phyloP scores from a whole-genome alignment of 2,329 filamentous ascomycete genomes.

The Diaporthe ampelina region DNA sequence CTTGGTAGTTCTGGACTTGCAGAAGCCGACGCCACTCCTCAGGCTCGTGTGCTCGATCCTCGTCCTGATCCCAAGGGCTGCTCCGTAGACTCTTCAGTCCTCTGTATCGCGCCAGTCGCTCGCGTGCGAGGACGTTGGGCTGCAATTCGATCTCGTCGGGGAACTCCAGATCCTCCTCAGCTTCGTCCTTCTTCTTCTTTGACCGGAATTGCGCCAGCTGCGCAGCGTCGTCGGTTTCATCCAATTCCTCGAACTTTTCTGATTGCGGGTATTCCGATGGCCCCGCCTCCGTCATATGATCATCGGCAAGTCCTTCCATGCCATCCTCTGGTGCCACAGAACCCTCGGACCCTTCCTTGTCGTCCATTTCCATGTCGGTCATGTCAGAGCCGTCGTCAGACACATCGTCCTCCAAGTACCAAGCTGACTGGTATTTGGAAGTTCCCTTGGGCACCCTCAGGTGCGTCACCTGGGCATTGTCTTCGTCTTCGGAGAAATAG shows the following conservation, averaged over 20 bases:
- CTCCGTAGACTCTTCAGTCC: conserved; percentile 92
- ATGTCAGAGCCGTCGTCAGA: conserved; percentile 89
- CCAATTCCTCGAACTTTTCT: conserved; percentile 88
- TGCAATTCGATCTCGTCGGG: conserved; percentile 97
- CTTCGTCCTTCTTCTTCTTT: conserved; percentile 83
- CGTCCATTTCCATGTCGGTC: conserved; percentile 73
- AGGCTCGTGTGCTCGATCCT: conserved; percentile 89
- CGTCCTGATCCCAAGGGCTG: conserved; percentile 89
- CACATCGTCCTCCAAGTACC: conserved; percentile 84
- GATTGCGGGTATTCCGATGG: conserved; percentile 94
- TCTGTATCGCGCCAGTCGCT: conserved; percentile 87
- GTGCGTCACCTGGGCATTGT: conserved; percentile 67
- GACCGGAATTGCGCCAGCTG: conserved; percentile 86
- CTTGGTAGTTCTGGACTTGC: conserved; percentile 90
- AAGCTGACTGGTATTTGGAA: conserved; percentile 93
- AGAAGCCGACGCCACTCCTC: conserved; percentile 90
- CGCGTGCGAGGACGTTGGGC: conserved; percentile 86
- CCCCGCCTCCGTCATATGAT: conserved; percentile 80
- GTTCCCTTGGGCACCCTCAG: conserved; percentile 91
- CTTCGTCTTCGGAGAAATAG: conserved; percentile 94
- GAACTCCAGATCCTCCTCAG: conserved; percentile 92
- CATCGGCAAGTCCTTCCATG: conserved; percentile 76
- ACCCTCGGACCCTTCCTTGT: conserved; percentile 70
- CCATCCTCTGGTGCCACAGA: conserved; percentile 84
- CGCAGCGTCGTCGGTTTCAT: conserved; percentile 83